Percentiles rank a stretch among this genome's conserved stretches.
Evolutionary conservation across 371 early-diverging fungal genomes (phyloP).

Genomic region (Mucor indicus): DNA sequence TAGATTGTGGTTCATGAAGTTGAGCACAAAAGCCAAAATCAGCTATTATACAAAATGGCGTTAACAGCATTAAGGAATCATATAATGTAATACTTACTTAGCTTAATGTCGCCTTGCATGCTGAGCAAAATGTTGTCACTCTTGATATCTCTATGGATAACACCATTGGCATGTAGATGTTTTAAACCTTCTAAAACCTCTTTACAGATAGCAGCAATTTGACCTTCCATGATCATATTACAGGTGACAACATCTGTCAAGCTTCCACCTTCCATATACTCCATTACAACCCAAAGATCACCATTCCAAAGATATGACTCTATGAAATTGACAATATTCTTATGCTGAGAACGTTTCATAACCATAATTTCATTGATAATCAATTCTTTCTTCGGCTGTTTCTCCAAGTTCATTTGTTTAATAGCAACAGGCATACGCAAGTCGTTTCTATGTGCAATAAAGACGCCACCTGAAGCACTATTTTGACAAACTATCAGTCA

Average conservation of each 20-base stretch:
- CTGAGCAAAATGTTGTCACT: conserved; percentile 93
- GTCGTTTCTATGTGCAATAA: conserved; percentile 72
- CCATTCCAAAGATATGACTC: conserved; percentile 87
- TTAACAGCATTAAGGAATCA: too few species aligned
- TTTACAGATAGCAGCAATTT: conserved; percentile 90
- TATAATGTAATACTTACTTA: conserved; percentile 70
- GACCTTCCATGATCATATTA: conserved; percentile 93
- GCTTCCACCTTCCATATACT: conserved; percentile 97
- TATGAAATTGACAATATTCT: conserved; percentile 95
- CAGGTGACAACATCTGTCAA: conserved; percentile 90
- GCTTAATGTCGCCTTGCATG: conserved; percentile 86
- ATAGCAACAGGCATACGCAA: conserved; percentile 77
- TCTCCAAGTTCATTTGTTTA: conserved; percentile 95
- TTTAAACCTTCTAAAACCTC: conserved; percentile 89
- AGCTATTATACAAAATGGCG: too few species aligned
- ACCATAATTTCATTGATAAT: conserved; percentile 97
- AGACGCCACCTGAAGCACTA: conserved; percentile 95
- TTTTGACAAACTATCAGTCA: not conserved
- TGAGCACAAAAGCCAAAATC: conserved; percentile 98
- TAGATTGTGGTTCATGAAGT: conserved; percentile 72
- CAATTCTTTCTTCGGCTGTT: conserved; percentile 94
- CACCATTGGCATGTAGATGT: conserved; percentile 91
- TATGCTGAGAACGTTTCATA: conserved; percentile 85
- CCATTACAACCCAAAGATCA: conserved; percentile 95
- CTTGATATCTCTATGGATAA: conserved; percentile 98